Conservation (phyloP, 805 yeast species). For the Priceomyces castillae region DNA sequence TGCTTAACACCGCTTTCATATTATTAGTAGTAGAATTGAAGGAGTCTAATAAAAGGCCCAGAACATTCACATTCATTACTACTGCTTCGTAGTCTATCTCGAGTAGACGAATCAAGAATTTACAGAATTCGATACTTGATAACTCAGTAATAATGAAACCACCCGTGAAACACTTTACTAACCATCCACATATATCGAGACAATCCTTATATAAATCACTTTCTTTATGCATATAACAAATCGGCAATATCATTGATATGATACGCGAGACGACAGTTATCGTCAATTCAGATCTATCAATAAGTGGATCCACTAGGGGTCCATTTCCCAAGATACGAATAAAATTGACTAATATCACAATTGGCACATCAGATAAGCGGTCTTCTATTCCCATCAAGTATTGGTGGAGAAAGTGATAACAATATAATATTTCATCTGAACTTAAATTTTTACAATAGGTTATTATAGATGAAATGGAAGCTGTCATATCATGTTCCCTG, state of each 20-base stretch:
- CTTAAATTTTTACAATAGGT: slow-evolving; percentile 6
- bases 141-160: slow-evolving; percentile 38
- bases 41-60: slow-evolving; percentile 18
- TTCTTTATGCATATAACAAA: slow-evolving; percentile 23
- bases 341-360: slow-evolving; percentile 10
- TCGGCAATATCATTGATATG: slow-evolving; percentile 19
- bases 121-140: slow-evolving; percentile 29
- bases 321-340: slow-evolving; percentile 32
- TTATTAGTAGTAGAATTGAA: slow-evolving; percentile 15
- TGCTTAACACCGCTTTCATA: slow-evolving; percentile 18
- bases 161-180: slow-evolving; percentile 39
- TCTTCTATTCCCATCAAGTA: not conserved
- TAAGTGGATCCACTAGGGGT: slow-evolving; percentile 22
- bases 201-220: slow-evolving; percentile 38
- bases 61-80: slow-evolving; percentile 14
- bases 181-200: slow-evolving; percentile 47
- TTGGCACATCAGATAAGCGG: slow-evolving; percentile 1
- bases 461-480: not conserved
- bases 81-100: slow-evolving; percentile 23
- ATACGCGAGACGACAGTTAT: slow-evolving; percentile 31
- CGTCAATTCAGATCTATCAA: slow-evolving; percentile 42
- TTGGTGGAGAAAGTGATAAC: slow-evolving; percentile 3
- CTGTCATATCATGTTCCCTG: not conserved
- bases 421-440: slow-evolving; percentile 6
- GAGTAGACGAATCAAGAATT: slow-evolving; percentile 30